Evolutionary conservation across 257 asterid species (phyloP), one percentile per base, ranked within the genome.

Genomic region (Capsicum rhomboideum): DNA sequence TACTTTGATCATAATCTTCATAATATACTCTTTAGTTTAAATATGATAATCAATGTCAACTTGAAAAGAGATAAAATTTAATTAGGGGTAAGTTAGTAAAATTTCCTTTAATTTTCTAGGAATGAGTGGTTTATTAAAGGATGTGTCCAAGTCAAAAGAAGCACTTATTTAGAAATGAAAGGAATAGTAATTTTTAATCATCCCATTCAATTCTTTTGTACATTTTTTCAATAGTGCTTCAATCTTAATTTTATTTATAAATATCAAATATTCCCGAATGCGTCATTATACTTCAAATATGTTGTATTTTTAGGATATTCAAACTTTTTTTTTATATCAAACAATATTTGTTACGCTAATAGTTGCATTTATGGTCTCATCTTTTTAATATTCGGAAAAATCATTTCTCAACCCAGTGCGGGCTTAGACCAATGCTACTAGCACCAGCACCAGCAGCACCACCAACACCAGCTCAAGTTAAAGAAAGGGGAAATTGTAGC

Each of bases 401-500:
- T 6, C 9, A 74, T 46, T 21, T 21, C 34, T 74, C 59, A 74
- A 23, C 6, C 4, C 74, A 85, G 91, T 85, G 85, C 63, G 90
- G 85, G 13, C 6, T 26, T 61, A 50, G n/a, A 80, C 52, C 86
- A n/a, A 1, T 1, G 28, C 40, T 71, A 17, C 29, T n/a, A 10
- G 4, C 79, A 71, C 16, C 26, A 1, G 21, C 10, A 66, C 4
- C 17, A 31, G 8, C 77, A 40, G 37, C 49, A 29, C 23, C 68
- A 10, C 34, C 79, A n/a, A 37, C 80, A 14, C 23, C 80, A 8
- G n/a, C 80, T 74, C 80, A 84, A 46, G 16, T 56, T 29, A 87
- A 86, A 6, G 87, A 86, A 37, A 75, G 7, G 2, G 85, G 31
- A 20, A 84, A 67, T n/a, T 67, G 86, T 84, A 82, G 89, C 80